phyloP scores from a whole-genome alignment of 108 stramenopile species.

The Thalassiosira profunda region DNA sequence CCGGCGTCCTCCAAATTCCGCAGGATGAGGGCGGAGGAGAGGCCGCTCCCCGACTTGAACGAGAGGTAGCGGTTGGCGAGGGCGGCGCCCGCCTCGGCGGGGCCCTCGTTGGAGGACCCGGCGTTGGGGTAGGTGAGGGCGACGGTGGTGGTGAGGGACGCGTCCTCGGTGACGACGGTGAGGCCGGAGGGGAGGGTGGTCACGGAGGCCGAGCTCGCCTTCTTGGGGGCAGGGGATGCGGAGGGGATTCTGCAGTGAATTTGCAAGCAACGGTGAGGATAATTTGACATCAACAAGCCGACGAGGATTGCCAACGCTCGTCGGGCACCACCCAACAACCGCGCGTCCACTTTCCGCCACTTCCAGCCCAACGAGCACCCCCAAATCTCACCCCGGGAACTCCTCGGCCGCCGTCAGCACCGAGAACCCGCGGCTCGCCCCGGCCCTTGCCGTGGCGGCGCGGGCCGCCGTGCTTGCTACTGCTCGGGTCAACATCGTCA shows the following conservation, averaged over 20 bases:
- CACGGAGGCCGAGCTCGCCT: slow-evolving; percentile 66
- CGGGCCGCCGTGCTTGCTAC: slow-evolving; percentile 28
- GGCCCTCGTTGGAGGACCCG: slow-evolving; percentile 73
- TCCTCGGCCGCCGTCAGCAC: slow-evolving; percentile 64
- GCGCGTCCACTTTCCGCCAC: background rate
- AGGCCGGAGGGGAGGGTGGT: slow-evolving; percentile 81
- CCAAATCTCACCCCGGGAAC: slow-evolving; percentile 67
- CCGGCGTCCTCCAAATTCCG: slow-evolving; percentile 83
- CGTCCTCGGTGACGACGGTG: slow-evolving; percentile 80
- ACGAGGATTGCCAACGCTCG: background rate
- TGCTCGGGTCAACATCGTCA: slow-evolving; percentile 25
- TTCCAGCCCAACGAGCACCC: background rate
- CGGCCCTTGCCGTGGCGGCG: slow-evolving; percentile 17
- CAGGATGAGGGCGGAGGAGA: slow-evolving; percentile 71
- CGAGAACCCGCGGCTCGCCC: slow-evolving; percentile 50
- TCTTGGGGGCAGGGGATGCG: slow-evolving; percentile 59
- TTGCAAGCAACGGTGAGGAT: background rate
- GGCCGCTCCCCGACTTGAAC: slow-evolving; percentile 83
- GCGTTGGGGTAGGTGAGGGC: slow-evolving; percentile 88
- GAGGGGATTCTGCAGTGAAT: slow-evolving; percentile 64
- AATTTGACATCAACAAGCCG: slow-evolving; percentile 3
- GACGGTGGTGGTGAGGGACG: slow-evolving; percentile 76
- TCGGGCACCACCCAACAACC: background rate
- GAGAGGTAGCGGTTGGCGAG: slow-evolving; percentile 84
- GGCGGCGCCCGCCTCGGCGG: slow-evolving; percentile 78